Conservation (phyloP, 2,329 filamentous ascomycete species). For the Alternaria sp. region DNA sequence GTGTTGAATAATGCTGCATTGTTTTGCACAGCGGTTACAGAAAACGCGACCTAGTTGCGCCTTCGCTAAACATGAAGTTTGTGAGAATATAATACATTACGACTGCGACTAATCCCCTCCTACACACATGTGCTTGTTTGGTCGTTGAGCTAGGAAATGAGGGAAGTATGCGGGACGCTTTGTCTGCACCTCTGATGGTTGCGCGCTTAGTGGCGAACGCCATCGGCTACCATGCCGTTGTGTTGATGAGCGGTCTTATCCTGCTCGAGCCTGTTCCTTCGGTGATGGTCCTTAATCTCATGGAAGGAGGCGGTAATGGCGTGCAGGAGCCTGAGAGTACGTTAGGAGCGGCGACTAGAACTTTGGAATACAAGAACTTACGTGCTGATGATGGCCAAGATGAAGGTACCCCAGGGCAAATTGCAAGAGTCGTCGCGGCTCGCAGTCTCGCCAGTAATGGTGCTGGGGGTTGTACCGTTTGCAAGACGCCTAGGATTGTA, state of each 20-base stretch:
- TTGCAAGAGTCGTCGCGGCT: constrained; percentile 47
- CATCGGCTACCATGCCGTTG: constrained; percentile 1
- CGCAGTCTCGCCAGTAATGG: constrained; percentile 27
- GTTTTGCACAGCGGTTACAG: neutral
- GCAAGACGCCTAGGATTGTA: constrained; percentile 26
- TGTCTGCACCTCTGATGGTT: neutral
- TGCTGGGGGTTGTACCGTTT: constrained; percentile 14
- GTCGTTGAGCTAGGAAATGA: neutral
- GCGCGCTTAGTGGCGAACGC: constrained; percentile 3
- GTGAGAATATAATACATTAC: neutral
- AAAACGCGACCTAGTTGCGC: neutral
- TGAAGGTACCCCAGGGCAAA: constrained; percentile 57
- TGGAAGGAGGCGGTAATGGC: constrained; percentile 56
- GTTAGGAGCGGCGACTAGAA: neutral
- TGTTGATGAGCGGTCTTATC: constrained; percentile 23
- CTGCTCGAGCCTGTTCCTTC: constrained; percentile 24
- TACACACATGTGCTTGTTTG: neutral
- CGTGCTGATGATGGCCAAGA: constrained; percentile 58
- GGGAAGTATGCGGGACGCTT: no score
- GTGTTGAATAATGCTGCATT: neutral
- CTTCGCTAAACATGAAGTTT: neutral
- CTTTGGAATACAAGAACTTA: constrained; percentile 39
- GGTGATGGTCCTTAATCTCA: constrained; percentile 43
- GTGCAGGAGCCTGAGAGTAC: constrained; percentile 52
- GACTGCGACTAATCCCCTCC: neutral